Base-by-base conservation (phyloP, 2,329 filamentous ascomycete genomes). In the Lasiodiplodia citricola region DNA sequence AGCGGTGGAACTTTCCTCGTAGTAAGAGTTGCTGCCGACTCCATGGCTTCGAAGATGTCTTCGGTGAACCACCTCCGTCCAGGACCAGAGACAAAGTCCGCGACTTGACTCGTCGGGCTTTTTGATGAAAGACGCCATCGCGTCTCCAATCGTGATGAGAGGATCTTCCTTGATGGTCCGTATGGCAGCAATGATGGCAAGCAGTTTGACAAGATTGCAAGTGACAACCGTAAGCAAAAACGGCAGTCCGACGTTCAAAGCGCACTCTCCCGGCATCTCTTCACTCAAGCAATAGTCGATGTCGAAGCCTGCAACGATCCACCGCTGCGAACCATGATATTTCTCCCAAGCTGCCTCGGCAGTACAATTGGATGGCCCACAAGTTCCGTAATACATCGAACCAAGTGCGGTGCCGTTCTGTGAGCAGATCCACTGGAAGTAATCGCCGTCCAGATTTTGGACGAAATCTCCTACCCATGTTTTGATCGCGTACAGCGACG, bases 81-180 rank as follows among this genome's bases (percentile, higher is more conserved):
- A 44, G 7, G 41, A 44, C 41, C 41, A 44, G 18, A 54, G 31
- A 16, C 62, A 65, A 28, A 65, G 11, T n/a, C 47, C 31, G 2
- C 25, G 4, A 6, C n/a, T 41, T 1, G 44, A 38, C 6, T 23
- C 18, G 56, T 72, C 71, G 6, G 23, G 28, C 16, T 41, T 28
- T 16, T 50, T 6, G 3, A 75, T 50, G n/a, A 76, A 76, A 1
- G 73, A 72, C 6, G 72, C 67, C 0, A 73, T 66, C 1, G 74
- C 74, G 57, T 76, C 74, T 10, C 74, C 74, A 60, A 75, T 71
- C 0, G 71, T 73, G 37, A 74, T 70, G 1, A 75, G 67, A 5
- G 74, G 73, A 2, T 25, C 13, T 14, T 44, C 57, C 38, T 4
- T 28, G 35, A n/a, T 52, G 5, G 8, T n/a, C 41, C 21, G 35